These are phyloP conservation scores for Pichia nanzhaoensis DNA, from an alignment of 805 yeast species.

Conservation along the genomic window DNA sequence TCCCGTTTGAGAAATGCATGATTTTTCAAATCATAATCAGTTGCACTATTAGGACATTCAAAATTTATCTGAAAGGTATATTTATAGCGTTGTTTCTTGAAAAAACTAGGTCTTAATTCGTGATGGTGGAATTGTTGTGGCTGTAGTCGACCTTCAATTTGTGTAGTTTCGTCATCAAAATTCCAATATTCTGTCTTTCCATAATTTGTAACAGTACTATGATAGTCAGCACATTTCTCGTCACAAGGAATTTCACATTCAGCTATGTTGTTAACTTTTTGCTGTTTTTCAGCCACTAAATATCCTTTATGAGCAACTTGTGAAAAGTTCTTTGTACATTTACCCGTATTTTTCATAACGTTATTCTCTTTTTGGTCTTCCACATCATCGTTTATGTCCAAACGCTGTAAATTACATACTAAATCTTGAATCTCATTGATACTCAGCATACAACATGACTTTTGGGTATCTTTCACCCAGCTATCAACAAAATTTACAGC, in stretches of 20 bases:
- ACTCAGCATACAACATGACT: too few species aligned
- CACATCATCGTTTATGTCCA: too few species aligned
- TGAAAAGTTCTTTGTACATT: background rate
- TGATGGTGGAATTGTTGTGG: conserved; percentile 20
- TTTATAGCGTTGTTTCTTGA: background rate
- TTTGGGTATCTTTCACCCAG: too few species aligned
- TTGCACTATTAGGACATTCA: conserved; percentile 19
- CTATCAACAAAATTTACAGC: too few species aligned
- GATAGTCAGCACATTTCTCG: background rate
- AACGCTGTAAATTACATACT: too few species aligned
- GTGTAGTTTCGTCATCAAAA: background rate
- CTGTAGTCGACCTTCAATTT: conserved; percentile 6
- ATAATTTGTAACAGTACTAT: background rate
- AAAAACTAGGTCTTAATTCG: background rate
- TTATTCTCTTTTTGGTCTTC: background rate
- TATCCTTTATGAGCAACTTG: too few species aligned
- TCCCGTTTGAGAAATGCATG: conserved; percentile 5
- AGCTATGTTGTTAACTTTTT: background rate
- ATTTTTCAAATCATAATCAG: conserved; percentile 3
- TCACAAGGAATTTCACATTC: background rate
- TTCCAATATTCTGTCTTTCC: conserved; percentile 11
- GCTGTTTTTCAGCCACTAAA: background rate
- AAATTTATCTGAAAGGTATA: background rate
- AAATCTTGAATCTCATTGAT: too few species aligned
- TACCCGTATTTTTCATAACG: background rate